Evolutionary conservation across 495 filamentous ascomycete genomes (phyloP).

Genomic region (Recurvomyces mirabilis): DNA sequence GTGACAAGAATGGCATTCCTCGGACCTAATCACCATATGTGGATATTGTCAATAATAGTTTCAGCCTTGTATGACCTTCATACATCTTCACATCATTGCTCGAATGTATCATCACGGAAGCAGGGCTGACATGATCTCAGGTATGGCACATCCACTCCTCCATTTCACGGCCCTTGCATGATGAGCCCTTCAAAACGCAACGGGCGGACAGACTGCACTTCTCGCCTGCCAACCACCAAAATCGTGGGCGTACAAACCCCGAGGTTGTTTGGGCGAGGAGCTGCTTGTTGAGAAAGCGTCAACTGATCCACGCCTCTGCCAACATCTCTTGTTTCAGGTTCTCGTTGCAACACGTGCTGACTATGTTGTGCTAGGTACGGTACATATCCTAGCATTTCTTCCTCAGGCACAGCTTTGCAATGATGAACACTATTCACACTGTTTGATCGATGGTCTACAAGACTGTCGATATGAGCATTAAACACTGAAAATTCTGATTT

Average conservation of each 20-base stretch:
- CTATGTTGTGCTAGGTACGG: conserved; percentile 1
- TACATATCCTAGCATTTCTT: not conserved
- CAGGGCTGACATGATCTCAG: not conserved
- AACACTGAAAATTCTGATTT: conserved; percentile 94
- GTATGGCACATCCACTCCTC: not conserved
- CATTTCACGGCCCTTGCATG: conserved; percentile 39
- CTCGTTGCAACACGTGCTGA: conserved; percentile 24
- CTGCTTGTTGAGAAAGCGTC: conserved; percentile 97
- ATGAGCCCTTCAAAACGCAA: conserved; percentile 89
- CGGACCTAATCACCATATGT: conserved; percentile 85
- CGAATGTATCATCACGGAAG: too few species aligned
- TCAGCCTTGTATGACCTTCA: conserved; percentile 94
- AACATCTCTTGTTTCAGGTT: conserved; percentile 28
- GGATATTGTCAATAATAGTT: conserved; percentile 73
- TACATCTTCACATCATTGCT: not conserved
- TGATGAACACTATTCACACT: conserved; percentile 97
- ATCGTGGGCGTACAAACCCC: conserved; percentile 83
- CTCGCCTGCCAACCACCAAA: conserved; percentile 47
- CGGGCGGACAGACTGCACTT: conserved; percentile 93
- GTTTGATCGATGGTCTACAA: conserved; percentile 64
- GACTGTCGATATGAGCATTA: conserved; percentile 58
- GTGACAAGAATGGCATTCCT: conserved; percentile 87
- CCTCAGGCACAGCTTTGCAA: conserved; percentile 22
- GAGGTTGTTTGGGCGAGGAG: conserved; percentile 54
- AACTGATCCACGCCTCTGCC: conserved; percentile 50